phyloP scores from a whole-genome alignment of 169 alveolate genomes.

The Plasmodium berghei region DNA sequence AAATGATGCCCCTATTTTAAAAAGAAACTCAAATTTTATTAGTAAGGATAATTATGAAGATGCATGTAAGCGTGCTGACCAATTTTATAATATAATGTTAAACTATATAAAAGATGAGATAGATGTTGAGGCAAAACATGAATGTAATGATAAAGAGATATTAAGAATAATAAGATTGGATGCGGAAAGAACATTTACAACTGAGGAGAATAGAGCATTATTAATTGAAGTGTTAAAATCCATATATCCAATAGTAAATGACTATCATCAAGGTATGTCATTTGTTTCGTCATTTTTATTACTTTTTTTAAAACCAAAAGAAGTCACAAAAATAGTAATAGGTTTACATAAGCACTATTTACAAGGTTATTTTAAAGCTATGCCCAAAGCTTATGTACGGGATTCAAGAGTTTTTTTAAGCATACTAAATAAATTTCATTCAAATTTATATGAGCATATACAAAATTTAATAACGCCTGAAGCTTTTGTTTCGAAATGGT shows the following conservation, averaged over 20 bases:
- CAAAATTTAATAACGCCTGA: constrained; percentile 84
- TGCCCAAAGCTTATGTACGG: constrained; percentile 84
- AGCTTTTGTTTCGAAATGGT: constrained; percentile 88
- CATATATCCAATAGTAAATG: constrained; percentile 81
- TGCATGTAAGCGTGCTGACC: constrained; percentile 71
- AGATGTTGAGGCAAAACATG: constrained; percentile 37
- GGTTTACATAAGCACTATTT: constrained; percentile 78
- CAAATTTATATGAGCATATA: constrained; percentile 77
- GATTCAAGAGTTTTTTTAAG: constrained; percentile 84
- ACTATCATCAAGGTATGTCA: constrained; percentile 88
- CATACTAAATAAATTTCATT: constrained; percentile 78
- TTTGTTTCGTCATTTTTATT: constrained; percentile 83
- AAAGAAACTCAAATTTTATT: constrained; percentile 66
- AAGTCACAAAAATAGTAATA: constrained; percentile 77
- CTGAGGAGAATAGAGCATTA: constrained; percentile 75
- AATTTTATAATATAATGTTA: constrained; percentile 68
- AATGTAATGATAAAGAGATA: constrained; percentile 77
- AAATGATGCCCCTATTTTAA: constrained; percentile 75
- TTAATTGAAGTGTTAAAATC: constrained; percentile 75
- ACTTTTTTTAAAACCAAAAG: constrained; percentile 79
- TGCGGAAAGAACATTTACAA: constrained; percentile 84
- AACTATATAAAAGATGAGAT: constrained; percentile 76
- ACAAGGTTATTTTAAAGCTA: constrained; percentile 86
- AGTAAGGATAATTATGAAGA: constrained; percentile 47
- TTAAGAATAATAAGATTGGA: constrained; percentile 82